Conservation (phyloP, 495 filamentous ascomycete species). For the Talaromyces wortmannii region DNA sequence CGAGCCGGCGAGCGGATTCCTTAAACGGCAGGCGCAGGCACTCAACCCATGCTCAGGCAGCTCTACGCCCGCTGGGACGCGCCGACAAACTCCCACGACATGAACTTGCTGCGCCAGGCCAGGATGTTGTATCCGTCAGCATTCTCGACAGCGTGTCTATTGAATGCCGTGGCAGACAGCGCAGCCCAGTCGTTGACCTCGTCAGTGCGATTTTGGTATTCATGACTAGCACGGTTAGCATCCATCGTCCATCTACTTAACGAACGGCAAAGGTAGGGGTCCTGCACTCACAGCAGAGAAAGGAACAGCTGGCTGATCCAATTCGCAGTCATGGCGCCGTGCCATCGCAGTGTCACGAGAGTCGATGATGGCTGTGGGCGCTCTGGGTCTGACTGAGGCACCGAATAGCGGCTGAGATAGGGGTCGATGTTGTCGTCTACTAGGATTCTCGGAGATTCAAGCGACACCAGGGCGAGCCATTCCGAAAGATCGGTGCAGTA, state of each 20-base stretch:
- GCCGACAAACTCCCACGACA: neutral
- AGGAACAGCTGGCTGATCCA: conserved; percentile 37
- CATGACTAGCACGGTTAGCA: neutral
- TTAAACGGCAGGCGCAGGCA: neutral
- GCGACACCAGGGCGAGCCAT: conserved; percentile 71
- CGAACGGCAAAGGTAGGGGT: neutral
- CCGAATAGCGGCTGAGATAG: conserved; percentile 73
- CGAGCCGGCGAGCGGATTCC: too few species aligned
- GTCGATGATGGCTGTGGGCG: conserved; percentile 8
- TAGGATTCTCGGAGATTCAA: conserved; percentile 65
- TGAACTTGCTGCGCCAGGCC: neutral
- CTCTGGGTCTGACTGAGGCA: conserved; percentile 38
- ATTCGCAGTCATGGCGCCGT: conserved; percentile 31
- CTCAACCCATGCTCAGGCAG: neutral
- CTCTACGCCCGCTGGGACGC: neutral
- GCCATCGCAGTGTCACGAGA: conserved; percentile 39
- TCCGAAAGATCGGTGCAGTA: conserved; percentile 65
- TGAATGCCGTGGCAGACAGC: conserved; percentile 13
- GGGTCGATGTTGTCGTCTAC: conserved; percentile 67
- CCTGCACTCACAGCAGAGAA: conserved; percentile 27
- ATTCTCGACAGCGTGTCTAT: conserved; percentile 29
- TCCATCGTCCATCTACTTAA: neutral
- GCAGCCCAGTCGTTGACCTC: neutral
- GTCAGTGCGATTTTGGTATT: neutral
- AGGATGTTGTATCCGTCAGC: conserved; percentile 39